Evolutionary conservation across 1,284 basidiomycete genomes (phyloP).

Genomic region (Puccinia polysora): DNA sequence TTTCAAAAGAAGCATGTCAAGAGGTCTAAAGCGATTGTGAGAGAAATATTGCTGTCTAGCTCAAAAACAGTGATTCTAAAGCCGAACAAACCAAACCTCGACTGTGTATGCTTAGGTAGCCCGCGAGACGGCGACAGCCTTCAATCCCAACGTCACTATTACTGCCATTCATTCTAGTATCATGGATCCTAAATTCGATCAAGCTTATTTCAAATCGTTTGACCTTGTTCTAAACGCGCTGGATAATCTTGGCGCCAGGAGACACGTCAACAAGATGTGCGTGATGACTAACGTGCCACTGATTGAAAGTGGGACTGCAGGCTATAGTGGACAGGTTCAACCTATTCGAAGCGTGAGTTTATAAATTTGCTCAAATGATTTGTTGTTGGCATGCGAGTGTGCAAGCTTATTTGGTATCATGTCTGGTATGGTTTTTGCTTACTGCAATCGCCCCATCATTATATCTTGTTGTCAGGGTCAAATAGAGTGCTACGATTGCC

Average conservation of each 20-base stretch:
- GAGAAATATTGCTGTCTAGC: too few relatives aligned
- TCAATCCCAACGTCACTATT: slow-evolving; percentile 87
- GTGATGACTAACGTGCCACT: slow-evolving; percentile 83
- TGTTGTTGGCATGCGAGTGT: neutral
- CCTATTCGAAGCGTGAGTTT: slow-evolving; percentile 64
- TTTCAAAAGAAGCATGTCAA: slow-evolving; percentile 97
- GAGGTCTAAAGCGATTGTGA: slow-evolving; percentile 83
- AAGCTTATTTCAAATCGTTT: slow-evolving; percentile 78
- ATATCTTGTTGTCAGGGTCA: slow-evolving; percentile 59
- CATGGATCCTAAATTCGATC: slow-evolving; percentile 83
- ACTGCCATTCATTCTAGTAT: slow-evolving; percentile 90
- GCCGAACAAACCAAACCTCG: too few relatives aligned
- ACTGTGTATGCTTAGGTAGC: slow-evolving; percentile 65
- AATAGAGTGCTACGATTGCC: slow-evolving; percentile 88
- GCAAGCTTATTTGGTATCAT: too few relatives aligned
- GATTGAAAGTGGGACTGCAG: slow-evolving; percentile 93
- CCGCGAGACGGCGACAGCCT: slow-evolving; percentile 76
- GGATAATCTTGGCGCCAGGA: slow-evolving; percentile 86
- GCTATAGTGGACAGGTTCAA: slow-evolving; percentile 73
- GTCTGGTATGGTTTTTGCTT: neutral
- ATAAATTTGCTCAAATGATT: slow-evolving; percentile 44
- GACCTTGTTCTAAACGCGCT: slow-evolving; percentile 92
- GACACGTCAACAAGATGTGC: slow-evolving; percentile 96
- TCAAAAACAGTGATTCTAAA: too few relatives aligned
- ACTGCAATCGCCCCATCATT: neutral